Base-by-base conservation (phyloP, 495 filamentous ascomycete species). In the Penicillium atrosanguineum region DNA sequence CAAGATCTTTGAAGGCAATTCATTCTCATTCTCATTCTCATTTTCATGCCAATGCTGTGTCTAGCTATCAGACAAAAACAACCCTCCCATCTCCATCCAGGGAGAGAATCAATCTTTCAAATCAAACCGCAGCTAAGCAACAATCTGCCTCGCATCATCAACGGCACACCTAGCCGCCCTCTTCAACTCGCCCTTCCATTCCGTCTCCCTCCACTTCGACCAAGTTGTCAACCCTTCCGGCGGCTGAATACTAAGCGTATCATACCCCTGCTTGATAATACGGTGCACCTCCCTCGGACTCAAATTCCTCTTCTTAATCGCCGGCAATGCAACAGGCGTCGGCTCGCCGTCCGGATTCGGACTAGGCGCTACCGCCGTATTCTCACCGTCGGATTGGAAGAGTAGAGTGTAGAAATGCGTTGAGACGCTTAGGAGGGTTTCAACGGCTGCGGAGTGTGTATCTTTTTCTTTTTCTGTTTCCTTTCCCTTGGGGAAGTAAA, bases 201-300 rank as follows among this genome's bases (percentile, higher is more conserved):
- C 79, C 40, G 79, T 79, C 61, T 96, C 91, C 7, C 88, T 87
- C 69, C 72, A 78, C 58, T 64, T 73, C 59, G 85, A 85, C 89
- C 89, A 95, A 19, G 79, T 81, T 69, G 89, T 91, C 54, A 95
- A 63, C 0, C 87, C 92, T 61, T 91, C 90, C 60, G 86, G 89
- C 9, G 87, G 80, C 66, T 93, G 87, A 47, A 97, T 90, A 53
- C 84, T 90, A 61, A 98, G 73, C 37, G 89, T 95, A 69, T 98
- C 94, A 63, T 96, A 97, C 0, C 94, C 94, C 66, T 91, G 87
- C 75, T 94, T 95, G 62, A 98, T 97, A 46, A 97, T 89, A 53
- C 87, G 87, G 34, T 85, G 86, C 15, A 98, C 90, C 70, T 97
- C 89, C 9, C 83, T 74, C 23, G 90, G 92, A 44, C 87, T 91